Evolutionary conservation across 2,329 filamentous ascomycete species (phyloP), one percentile per base, ranked within the genome.

Genomic region (Exserohilum turcica): DNA sequence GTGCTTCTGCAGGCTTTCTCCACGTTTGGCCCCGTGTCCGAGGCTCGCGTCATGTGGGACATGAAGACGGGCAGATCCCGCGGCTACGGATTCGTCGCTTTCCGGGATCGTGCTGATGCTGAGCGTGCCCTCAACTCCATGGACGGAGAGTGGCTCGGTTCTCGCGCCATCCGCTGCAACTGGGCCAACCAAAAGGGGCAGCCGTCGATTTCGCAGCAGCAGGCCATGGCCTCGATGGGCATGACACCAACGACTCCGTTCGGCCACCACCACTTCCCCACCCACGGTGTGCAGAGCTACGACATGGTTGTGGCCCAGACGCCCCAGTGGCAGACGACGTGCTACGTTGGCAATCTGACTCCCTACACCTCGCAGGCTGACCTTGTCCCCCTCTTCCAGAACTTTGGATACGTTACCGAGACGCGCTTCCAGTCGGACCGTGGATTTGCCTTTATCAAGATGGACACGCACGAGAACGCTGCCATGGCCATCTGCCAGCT

Each of bases 151-250:
- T 99, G 94, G 94, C 87, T 99, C 45, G 94, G 94, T 48, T 97
- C 94, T 67, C 90, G 94, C 61, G 94, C 94, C 35, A 99, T 99
- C 72, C 92, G 94, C 66, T 97, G 93, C 84, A 99, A 99, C 82
- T 99, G 94, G 94, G 94, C 94, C 56, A 99, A 99, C 80, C 94
- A 99, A 74, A 99, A 99, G 82, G 94, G 94, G n/a, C 94, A 99
- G 73, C 94, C 94, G 51, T 97, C 94, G 2, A 97, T 97, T 76
- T 92, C 92, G 43, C 93, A 99, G 79, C 94, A 97, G 78, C 91
- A 96, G 77, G 91, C 92, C 32, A 94, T 99, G 91, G 89, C 89
- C 58, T 89, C 92, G 54, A 96, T 97, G 91, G 94, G 94, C 73
- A 92, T 99, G 89, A 96, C 93, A 21, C 94, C 94, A 5, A 96